phyloP scores from a whole-genome alignment of 805 yeast genomes.

The Lipomyces chichibuensis region DNA sequence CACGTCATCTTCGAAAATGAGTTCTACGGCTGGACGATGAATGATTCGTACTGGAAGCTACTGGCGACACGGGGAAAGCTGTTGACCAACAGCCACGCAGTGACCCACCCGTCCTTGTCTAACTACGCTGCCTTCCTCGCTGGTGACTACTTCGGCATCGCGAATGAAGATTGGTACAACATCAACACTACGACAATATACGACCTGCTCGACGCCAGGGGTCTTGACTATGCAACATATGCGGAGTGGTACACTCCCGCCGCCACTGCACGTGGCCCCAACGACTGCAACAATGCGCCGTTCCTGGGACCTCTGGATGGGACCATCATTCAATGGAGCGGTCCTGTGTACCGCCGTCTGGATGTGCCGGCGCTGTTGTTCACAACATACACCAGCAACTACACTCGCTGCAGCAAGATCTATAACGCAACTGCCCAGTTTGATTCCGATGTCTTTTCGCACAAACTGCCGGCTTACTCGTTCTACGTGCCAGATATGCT shows the following conservation, averaged over 20 bases:
- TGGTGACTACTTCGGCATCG: background rate
- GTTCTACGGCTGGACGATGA: background rate
- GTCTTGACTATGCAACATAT: background rate
- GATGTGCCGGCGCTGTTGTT: background rate
- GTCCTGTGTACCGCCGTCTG: background rate
- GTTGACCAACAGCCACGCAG: background rate
- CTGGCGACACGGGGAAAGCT: background rate
- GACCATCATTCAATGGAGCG: background rate
- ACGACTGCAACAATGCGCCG: background rate
- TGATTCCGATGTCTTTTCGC: background rate
- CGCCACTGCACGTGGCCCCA: conserved; percentile 1
- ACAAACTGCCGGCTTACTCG: background rate
- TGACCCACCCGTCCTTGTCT: background rate
- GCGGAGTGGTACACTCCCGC: background rate
- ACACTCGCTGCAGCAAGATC: conserved; percentile 1
- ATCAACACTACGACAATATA: background rate
- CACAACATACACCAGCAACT: background rate
- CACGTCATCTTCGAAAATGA: background rate
- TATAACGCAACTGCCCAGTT: background rate
- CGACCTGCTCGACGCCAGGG: background rate
- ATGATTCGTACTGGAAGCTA: background rate
- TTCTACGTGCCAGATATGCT: background rate
- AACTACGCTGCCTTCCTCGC: background rate
- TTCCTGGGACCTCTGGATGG: background rate
- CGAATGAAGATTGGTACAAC: background rate